A percentile compares a stretch with the other conserved stretches of the same genome.
These are phyloP conservation scores for Mycena epipterygia DNA, from an alignment of 768 basidiomycete genomes.

Conservation along the genomic window DNA sequence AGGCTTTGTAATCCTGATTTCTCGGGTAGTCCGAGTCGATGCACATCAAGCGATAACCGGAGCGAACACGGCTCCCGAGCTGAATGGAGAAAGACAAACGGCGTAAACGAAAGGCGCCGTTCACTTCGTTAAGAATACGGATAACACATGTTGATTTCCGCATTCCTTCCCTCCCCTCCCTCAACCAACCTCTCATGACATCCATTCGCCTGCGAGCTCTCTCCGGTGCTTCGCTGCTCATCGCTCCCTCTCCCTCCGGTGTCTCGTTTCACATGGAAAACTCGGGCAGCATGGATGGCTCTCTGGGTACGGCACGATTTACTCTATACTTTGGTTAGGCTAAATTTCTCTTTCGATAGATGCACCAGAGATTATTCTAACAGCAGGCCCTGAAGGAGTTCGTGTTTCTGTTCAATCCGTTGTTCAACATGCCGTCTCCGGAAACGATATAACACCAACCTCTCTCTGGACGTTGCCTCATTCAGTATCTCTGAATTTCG, in stretches of 20 bases:
- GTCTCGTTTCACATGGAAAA: neutral
- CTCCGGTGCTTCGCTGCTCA: neutral
- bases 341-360: neutral
- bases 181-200: too few species aligned
- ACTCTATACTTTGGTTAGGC: neutral
- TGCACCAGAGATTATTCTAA: neutral
- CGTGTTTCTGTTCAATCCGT: neutral
- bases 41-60: too few species aligned
- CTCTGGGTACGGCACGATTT: neutral
- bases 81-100: too few species aligned
- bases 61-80: too few species aligned
- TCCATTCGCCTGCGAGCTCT: neutral
- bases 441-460: neutral
- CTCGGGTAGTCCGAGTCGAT: too few species aligned
- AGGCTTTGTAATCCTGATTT: too few species aligned
- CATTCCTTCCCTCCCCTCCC: too few species aligned
- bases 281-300: neutral
- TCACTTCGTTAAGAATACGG: too few species aligned
- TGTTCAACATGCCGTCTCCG: neutral
- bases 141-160: too few species aligned
- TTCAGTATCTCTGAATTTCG: neutral
- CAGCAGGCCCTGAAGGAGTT: neutral
- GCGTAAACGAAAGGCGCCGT: too few species aligned
- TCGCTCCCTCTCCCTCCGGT: neutral
- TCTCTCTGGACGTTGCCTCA: neutral